Base-by-base conservation (phyloP, 129 eudicot species). In the Centrapalus pauciflorus region DNA sequence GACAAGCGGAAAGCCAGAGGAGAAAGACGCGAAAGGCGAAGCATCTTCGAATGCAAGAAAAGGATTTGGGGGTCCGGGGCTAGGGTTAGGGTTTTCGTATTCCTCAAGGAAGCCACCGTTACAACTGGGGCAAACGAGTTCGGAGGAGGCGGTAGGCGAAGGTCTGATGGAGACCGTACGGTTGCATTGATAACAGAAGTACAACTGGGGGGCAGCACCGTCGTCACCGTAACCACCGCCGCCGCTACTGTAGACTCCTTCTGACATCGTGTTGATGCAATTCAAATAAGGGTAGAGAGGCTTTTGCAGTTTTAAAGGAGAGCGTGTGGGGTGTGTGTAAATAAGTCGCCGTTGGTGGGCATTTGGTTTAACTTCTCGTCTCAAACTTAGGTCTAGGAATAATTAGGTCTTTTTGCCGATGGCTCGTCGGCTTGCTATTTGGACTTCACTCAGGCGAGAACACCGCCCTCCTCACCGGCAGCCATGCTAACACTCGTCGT, bases 71-170 rank as follows among this genome's bases (percentile, higher is more conserved):
- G 85, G 77, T 67, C 14, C 61, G 0, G 87, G 73, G 43, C 40
- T 69, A 57, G 85, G 81, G 67, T 69, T 76, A 77, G 84, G 87
- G 57, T 79, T 69, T 67, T 85, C 86, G 55, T 50, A 66, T 79
- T 92, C 98, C 72, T 92, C 96, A 2, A 92, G 74, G 61, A 92
- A 92, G 2, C 85, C 84, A 51, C 87, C 98, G 71, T 80, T 62
- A 55, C 98, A 92, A 68, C 57, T 57, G 56, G 98, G 95, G 84
- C 98, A 92, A 57, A 61, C 10, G 43, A 84, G 85, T 27, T 92
- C 98, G 26, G 86, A 41, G 16, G 84, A 52, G 12, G 78, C 48
- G 26, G 86, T 24, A 1, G 71, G 79, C 0, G 80, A 52, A 0
- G 87, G 72, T 2, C 68, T 30, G 17, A 88, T 20, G 60, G 82